A percentile compares a stretch with the other conserved stretches of the same genome.
Evolutionary conservation across 768 basidiomycete genomes (phyloP).

Genomic region (Russula ochroleuca): DNA sequence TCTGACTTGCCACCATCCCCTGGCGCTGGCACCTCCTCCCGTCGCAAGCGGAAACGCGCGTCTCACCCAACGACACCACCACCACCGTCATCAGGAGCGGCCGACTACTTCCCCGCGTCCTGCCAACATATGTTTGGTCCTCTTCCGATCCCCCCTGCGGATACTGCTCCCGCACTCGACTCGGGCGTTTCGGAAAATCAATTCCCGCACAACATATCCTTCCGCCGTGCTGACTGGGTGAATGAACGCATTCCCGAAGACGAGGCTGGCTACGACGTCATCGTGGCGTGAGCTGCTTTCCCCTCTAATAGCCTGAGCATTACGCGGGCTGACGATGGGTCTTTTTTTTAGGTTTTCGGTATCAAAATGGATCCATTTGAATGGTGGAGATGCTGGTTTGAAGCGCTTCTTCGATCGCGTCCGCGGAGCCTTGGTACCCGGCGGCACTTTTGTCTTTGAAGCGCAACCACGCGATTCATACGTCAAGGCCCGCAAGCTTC

Average conservation of each 20-base stretch:
- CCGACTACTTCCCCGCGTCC: conserved; percentile 70
- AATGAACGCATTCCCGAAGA: conserved; percentile 52
- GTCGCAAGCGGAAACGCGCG: conserved; percentile 27
- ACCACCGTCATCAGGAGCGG: neutral
- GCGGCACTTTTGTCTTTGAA: conserved; percentile 72
- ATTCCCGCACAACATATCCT: conserved; percentile 79
- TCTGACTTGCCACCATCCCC: conserved; percentile 23
- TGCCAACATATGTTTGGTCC: conserved; percentile 73
- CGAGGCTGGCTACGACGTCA: conserved; percentile 62
- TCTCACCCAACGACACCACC: neutral
- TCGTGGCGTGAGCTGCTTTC: conserved; percentile 60
- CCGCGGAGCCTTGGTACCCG: conserved; percentile 50
- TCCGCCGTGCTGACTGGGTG: conserved; percentile 75
- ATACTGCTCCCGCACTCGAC: conserved; percentile 27
- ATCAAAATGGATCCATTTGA: conserved; percentile 90
- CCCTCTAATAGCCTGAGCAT: neutral
- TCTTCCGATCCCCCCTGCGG: conserved; percentile 57
- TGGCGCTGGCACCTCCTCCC: neutral
- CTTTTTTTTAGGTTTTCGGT: conserved; percentile 61
- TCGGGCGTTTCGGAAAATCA: conserved; percentile 28
- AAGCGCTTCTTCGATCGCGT: conserved; percentile 61
- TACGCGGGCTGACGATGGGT: too few species aligned
- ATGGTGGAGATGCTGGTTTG: conserved; percentile 73
- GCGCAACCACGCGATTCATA: conserved; percentile 86
- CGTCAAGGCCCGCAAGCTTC: conserved; percentile 66